phyloP scores from a whole-genome alignment of 2,329 filamentous ascomycete species.

The Cladosporium halotolerans region DNA sequence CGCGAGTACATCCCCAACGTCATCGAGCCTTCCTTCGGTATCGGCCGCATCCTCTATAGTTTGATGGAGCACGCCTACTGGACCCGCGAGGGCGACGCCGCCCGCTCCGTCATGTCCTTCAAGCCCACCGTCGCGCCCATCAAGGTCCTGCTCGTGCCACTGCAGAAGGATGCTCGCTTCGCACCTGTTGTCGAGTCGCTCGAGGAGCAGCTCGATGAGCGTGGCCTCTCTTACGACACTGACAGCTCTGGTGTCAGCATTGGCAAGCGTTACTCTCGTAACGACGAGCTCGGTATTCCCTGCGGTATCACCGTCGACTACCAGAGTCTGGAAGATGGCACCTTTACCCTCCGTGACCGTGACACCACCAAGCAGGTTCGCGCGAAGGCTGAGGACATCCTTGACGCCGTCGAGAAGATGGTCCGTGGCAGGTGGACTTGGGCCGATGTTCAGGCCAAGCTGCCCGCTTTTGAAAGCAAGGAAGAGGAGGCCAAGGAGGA shows the following conservation, averaged over 20 bases:
- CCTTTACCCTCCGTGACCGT: slow-evolving; percentile 80
- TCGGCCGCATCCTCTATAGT: slow-evolving; percentile 87
- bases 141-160: slow-evolving; percentile 86
- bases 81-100: slow-evolving; percentile 77
- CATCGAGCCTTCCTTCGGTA: slow-evolving; percentile 92
- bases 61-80: slow-evolving; percentile 95
- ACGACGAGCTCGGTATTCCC: slow-evolving; percentile 92
- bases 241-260: slow-evolving; percentile 90
- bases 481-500: slow-evolving; percentile 40
- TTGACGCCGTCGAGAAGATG: slow-evolving; percentile 63
- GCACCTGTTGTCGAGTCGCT: slow-evolving; percentile 67
- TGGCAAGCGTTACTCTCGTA: slow-evolving; percentile 88
- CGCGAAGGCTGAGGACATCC: slow-evolving; percentile 70
- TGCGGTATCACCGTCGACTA: slow-evolving; percentile 94
- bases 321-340: slow-evolving; percentile 82
- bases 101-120: slow-evolving; percentile 75
- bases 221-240: slow-evolving; percentile 75
- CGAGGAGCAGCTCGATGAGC: slow-evolving; percentile 66
- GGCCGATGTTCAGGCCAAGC: slow-evolving; percentile 65
- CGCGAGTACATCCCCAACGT: slow-evolving; percentile 86
- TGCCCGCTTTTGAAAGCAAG: slow-evolving; percentile 81
- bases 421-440: slow-evolving; percentile 59
- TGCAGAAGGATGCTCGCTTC: slow-evolving; percentile 77
- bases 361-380: slow-evolving; percentile 90
- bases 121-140: slow-evolving; percentile 78